Evolutionary conservation across 1,139 yeast species (phyloP), one percentile per base, ranked within the genome.

Genomic region (Pneumocystis carinii): DNA sequence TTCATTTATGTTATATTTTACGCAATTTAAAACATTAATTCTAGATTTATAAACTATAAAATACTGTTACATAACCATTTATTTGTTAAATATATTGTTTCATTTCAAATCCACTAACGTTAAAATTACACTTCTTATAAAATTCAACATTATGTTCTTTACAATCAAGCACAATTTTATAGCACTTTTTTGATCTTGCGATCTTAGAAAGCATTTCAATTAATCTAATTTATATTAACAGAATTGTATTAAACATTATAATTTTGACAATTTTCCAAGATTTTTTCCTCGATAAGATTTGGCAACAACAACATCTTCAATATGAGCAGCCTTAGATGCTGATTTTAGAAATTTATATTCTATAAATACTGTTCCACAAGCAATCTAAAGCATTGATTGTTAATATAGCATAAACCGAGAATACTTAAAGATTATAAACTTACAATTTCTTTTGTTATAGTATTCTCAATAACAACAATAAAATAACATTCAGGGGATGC

Each of bases 271-370:
- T 39, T 39, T 75, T 0, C 98, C 98, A 63, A 92, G 76, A 68
- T 83, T 82, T 72, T 85, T 84, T 8, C 98, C 98, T 71, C 90
- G 97, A 72, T 87, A 89, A 17, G 79, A 75, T 48, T 74, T 73
- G 41, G 83, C 81, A 5, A 92, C 96, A 0, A 97, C 87, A 66
- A 92, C 90, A 72, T 92, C 98, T 72, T 92, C 98, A 67, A 92
- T 86, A 74, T 92, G 98, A 4, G 97, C 98, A 14, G 89, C 95
- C 63, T 78, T 74, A 0, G 96, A 95, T 73, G 94, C 84, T 61
- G 78, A 82, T 72, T 90, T 97, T 64, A 77, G 76, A 61, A 77
- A 71, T 68, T 77, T 84, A 62, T 76, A 76, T 71, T 84, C 88
- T 10, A 84, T 75, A 14, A 84, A 75, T 8, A 74, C 71, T 12